Conservation (phyloP, 2,329 filamentous ascomycete species). For the Tolypocladium sp. region DNA sequence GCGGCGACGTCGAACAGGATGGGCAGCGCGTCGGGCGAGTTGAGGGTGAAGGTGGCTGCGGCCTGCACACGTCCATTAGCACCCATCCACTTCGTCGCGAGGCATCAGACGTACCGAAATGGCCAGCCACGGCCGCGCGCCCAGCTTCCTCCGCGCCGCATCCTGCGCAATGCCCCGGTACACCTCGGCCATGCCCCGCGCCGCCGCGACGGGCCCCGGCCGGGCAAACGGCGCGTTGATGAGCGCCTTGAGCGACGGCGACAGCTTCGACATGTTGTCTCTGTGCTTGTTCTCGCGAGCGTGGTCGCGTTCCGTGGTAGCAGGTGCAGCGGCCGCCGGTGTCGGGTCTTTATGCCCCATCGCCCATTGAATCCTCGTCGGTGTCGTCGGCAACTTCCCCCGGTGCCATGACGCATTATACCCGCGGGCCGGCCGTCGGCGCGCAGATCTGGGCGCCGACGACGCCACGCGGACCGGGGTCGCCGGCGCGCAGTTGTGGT, state of each 20-base stretch:
- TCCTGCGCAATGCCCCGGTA: conserved; percentile 56
- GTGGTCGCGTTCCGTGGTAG: not conserved
- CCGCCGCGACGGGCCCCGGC: conserved; percentile 56
- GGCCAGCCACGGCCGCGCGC: conserved; percentile 55
- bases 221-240: conserved; percentile 62
- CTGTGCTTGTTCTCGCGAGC: not conserved
- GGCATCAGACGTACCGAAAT: conserved; percentile 41
- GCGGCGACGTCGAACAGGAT: conserved; percentile 48
- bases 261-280: conserved; percentile 62
- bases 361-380: not conserved
- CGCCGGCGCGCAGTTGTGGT: not conserved
- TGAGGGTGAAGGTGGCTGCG: conserved; percentile 77
- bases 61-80: conserved; percentile 36
- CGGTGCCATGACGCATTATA: not conserved
- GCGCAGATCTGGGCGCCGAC: not conserved
- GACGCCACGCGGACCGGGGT: not conserved
- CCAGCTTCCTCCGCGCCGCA: conserved; percentile 53
- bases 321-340: not conserved
- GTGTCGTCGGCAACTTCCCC: not conserved
- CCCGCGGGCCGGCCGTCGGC: not conserved
- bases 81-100: not conserved
- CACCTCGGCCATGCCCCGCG: conserved; percentile 52
- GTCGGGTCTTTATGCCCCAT: not conserved
- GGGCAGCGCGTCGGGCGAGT: conserved; percentile 68
- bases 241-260: conserved; percentile 60